A percentile compares a stretch with the other conserved stretches of the same genome.
These are phyloP conservation scores for Peronospora farinosa DNA, from an alignment of 352 stramenopile genomes.

Conservation along the genomic window DNA sequence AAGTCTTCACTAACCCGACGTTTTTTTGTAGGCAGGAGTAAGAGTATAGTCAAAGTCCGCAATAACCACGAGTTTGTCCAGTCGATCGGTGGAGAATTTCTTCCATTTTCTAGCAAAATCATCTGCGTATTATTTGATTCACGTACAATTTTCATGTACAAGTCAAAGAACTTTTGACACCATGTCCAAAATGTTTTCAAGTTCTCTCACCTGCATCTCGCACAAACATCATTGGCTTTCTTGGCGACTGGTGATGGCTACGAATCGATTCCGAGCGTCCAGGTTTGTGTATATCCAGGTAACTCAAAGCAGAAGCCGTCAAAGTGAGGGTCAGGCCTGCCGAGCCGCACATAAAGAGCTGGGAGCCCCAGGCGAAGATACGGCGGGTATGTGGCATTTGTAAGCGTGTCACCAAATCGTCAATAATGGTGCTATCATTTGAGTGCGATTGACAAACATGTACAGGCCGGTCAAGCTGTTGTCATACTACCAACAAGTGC, in stretches of 20 bases:
- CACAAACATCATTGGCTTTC: slow-evolving; percentile 37
- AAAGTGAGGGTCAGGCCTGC: slow-evolving; percentile 9
- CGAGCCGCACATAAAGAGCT: slow-evolving; percentile 9
- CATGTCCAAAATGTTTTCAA: neutral
- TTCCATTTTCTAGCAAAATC: slow-evolving; percentile 70
- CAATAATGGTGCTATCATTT: slow-evolving; percentile 1
- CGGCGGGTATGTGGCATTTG: slow-evolving; percentile 6
- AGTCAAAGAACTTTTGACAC: neutral
- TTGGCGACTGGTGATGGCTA: slow-evolving; percentile 14
- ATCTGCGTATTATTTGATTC: slow-evolving; percentile 22
- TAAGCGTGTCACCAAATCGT: slow-evolving; percentile 2
- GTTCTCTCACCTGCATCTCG: slow-evolving; percentile 18
- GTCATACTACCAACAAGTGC: no score
- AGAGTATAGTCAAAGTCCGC: slow-evolving; percentile 82
- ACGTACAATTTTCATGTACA: no score
- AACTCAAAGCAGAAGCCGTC: neutral
- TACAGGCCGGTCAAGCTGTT: no score
- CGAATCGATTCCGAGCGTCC: slow-evolving; percentile 3
- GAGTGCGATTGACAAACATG: neutral
- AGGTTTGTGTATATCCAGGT: neutral
- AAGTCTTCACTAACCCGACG: slow-evolving; percentile 25
- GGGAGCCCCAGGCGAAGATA: slow-evolving; percentile 4
- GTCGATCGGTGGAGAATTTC: slow-evolving; percentile 58
- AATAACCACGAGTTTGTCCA: slow-evolving; percentile 72
- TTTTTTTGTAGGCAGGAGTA: slow-evolving; percentile 17